Evolutionary conservation across 2,329 filamentous ascomycete species (phyloP).

Genomic region (Cytospora schulzeri): DNA sequence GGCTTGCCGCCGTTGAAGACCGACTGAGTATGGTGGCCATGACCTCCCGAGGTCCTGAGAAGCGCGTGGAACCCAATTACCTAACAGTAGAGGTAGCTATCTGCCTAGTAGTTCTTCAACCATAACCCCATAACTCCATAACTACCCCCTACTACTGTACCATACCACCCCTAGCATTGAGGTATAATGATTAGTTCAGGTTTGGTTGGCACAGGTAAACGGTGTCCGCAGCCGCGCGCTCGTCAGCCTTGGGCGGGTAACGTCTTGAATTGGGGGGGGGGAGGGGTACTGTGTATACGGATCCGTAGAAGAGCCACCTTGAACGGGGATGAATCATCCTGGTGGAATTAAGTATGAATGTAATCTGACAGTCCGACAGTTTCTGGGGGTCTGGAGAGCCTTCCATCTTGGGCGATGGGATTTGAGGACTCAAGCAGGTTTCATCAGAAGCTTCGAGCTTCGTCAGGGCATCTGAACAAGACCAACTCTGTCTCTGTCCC

Average conservation of each 20-base stretch:
- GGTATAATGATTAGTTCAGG: not conserved
- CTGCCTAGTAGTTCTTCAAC: not conserved
- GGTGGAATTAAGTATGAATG: not conserved
- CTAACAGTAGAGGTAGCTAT: not conserved
- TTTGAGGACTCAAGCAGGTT: not conserved
- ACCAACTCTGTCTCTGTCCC: not conserved
- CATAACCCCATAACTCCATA: not conserved
- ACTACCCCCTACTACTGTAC: not conserved
- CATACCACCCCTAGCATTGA: not conserved
- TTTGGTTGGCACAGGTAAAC: not conserved
- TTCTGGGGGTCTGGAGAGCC: conserved; percentile 1
- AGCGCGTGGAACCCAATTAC: not conserved
- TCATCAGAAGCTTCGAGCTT: not conserved
- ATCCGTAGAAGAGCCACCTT: conserved; percentile 5
- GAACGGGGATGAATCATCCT: conserved; percentile 25
- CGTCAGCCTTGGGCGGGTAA: not conserved
- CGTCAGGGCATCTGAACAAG: not conserved
- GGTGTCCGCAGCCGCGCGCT: not conserved
- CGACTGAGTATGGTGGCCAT: conserved; percentile 2
- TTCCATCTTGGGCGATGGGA: conserved; percentile 1
- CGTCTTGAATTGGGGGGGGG: not conserved
- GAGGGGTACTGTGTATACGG: no score
- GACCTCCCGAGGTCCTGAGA: conserved; percentile 8
- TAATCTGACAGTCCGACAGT: not conserved
- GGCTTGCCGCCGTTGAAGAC: conserved; percentile 11